Conservation (phyloP, 1,284 basidiomycete species). For the Trichosporon asahii region DNA sequence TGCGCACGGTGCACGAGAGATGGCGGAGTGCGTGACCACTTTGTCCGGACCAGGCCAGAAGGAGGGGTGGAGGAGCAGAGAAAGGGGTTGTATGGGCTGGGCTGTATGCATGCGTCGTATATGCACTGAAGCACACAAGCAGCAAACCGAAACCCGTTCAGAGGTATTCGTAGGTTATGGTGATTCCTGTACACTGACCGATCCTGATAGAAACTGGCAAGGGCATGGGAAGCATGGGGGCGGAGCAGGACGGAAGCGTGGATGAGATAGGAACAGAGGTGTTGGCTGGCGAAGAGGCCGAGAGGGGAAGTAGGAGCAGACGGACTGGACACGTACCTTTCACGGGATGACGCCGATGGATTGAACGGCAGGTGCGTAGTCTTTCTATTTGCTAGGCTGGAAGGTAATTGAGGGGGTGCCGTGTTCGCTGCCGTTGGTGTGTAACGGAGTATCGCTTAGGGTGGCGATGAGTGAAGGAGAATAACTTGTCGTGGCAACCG, state of each 20-base stretch:
- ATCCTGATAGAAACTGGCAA: conserved; percentile 5
- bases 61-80: neutral
- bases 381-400: neutral
- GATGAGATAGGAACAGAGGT: neutral
- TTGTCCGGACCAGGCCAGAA: neutral
- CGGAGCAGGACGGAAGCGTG: neutral
- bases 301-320: neutral
- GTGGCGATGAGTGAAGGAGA: conserved; percentile 3
- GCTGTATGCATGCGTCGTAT: neutral
- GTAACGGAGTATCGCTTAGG: neutral
- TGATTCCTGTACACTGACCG: neutral
- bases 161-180: neutral
- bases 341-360: conserved; percentile 3
- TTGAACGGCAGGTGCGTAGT: neutral
- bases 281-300: neutral
- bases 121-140: neutral
- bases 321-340: conserved; percentile 1
- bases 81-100: neutral
- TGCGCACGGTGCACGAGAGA: neutral
- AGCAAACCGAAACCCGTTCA: neutral
- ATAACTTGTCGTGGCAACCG: neutral
- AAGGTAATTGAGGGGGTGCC: neutral
- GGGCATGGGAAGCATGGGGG: neutral
- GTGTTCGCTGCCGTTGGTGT: conserved; percentile 1
- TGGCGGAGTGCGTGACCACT: neutral